Evolutionary conservation across 2,329 filamentous ascomycete species (phyloP).

Genomic region (Sporothrix schenckii): DNA sequence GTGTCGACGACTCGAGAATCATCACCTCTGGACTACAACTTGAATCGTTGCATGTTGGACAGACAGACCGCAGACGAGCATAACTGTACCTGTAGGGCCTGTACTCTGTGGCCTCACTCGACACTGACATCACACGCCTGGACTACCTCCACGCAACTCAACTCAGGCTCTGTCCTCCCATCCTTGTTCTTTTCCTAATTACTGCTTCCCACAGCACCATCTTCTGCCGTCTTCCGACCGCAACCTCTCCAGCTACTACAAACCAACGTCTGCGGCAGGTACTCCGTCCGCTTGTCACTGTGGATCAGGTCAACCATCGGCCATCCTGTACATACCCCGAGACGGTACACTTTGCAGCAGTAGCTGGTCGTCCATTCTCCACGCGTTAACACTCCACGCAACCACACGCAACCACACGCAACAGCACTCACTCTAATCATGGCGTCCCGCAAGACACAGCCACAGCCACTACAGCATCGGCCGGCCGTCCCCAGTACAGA

Average conservation of each 20-base stretch:
- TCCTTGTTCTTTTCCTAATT: neutral
- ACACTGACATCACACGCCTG: no score
- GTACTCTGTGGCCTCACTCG: no score
- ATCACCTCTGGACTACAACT: neutral
- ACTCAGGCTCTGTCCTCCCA: no score
- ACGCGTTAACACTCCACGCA: no score
- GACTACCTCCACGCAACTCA: no score
- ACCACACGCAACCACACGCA: neutral
- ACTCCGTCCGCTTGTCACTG: neutral
- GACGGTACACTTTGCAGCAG: no score
- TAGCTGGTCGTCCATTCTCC: no score
- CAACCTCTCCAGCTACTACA: neutral
- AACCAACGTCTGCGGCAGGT: conserved; percentile 1
- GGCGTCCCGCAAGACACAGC: neutral
- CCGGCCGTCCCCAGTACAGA: neutral
- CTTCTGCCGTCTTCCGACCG: neutral
- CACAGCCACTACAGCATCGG: neutral
- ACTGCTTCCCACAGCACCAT: neutral
- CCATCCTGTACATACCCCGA: no score
- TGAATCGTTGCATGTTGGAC: no score
- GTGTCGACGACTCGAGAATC: neutral
- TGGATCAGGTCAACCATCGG: neutral
- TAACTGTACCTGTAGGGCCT: neutral
- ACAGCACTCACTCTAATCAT: neutral
- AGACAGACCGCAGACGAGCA: neutral